These are phyloP conservation scores for Harringtonia aguacate DNA, from an alignment of 2,329 filamentous ascomycete genomes.

Conservation along the genomic window DNA sequence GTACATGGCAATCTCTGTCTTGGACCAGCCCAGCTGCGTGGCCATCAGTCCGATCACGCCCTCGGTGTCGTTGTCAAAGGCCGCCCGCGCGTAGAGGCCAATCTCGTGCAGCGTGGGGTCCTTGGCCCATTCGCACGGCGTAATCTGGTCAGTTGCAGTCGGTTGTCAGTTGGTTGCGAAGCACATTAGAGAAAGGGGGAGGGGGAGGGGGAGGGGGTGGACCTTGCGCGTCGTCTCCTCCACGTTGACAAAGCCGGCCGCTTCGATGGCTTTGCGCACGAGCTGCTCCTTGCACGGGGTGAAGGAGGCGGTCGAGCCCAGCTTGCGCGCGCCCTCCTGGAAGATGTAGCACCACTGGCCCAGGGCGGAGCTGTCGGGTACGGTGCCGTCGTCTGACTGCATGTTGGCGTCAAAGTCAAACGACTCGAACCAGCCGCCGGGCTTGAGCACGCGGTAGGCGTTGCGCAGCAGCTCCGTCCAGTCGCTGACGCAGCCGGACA, in stretches of 20 bases:
- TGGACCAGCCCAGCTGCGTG: not conserved
- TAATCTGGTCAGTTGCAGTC: constrained; percentile 6
- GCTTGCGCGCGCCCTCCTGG: constrained; percentile 1
- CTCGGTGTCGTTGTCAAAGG: not conserved
- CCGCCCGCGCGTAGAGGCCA: constrained; percentile 12
- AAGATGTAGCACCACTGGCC: constrained; percentile 12
- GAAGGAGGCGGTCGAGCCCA: not conserved
- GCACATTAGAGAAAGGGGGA: too few species aligned
- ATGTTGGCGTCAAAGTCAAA: constrained; percentile 11
- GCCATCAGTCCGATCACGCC: not conserved
- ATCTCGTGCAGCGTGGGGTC: constrained; percentile 17
- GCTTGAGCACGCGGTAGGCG: constrained; percentile 36
- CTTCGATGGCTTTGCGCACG: constrained; percentile 1
- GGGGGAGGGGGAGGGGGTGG: not conserved
- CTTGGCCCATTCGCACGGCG: constrained; percentile 20
- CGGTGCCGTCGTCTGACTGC: constrained; percentile 16
- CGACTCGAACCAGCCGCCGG: constrained; percentile 31
- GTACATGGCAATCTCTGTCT: not conserved
- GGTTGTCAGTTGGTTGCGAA: too few species aligned
- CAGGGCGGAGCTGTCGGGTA: constrained; percentile 11
- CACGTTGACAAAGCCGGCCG: constrained; percentile 4
- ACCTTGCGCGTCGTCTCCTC: not conserved
- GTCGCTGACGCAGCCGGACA: constrained; percentile 40
- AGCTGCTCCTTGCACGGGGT: not conserved
- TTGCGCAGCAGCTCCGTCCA: constrained; percentile 38